Evolutionary conservation across 495 filamentous ascomycete genomes (phyloP).

Genomic region (Penicillium lividum): DNA sequence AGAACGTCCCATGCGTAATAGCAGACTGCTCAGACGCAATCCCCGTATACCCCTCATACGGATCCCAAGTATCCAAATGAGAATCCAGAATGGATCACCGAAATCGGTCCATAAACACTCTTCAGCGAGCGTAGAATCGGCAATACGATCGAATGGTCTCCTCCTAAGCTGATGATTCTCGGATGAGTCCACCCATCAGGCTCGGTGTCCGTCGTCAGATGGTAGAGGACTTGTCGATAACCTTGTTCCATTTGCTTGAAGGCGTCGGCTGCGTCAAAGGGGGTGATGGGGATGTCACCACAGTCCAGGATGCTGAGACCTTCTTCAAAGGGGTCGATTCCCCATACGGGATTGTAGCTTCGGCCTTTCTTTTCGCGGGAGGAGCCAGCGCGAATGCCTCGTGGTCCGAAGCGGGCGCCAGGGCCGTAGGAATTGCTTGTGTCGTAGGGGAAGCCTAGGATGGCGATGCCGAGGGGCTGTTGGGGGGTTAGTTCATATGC

Average conservation of each 20-base stretch:
- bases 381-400: slow-evolving; percentile 65
- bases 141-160: slow-evolving; percentile 64
- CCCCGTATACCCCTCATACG: slow-evolving; percentile 30
- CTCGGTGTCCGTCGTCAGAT: slow-evolving; percentile 23
- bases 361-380: slow-evolving; percentile 28
- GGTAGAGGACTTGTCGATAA: slow-evolving; percentile 30
- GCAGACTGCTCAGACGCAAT: slow-evolving; percentile 29
- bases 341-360: slow-evolving; percentile 36
- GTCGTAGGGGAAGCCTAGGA: slow-evolving; percentile 30
- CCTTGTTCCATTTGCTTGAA: slow-evolving; percentile 62
- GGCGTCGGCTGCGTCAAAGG: slow-evolving; percentile 57
- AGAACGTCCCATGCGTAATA: slow-evolving; percentile 37
- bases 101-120: slow-evolving; percentile 52
- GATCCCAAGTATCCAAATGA: slow-evolving; percentile 60
- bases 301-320: slow-evolving; percentile 62
- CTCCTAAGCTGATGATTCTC: slow-evolving; percentile 57
- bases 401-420: slow-evolving; percentile 69
- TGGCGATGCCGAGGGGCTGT: slow-evolving; percentile 25
- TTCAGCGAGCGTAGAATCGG: slow-evolving; percentile 59
- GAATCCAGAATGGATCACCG: slow-evolving; percentile 61
- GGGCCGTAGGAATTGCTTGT: slow-evolving; percentile 62
- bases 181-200: slow-evolving; percentile 20
- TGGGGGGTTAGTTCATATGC: not conserved
- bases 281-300: slow-evolving; percentile 62
- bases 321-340: slow-evolving; percentile 52